Evolutionary conservation across 352 stramenopile species (phyloP), one percentile per base, ranked within the genome.

Genomic region (Pythium utonaiense): DNA sequence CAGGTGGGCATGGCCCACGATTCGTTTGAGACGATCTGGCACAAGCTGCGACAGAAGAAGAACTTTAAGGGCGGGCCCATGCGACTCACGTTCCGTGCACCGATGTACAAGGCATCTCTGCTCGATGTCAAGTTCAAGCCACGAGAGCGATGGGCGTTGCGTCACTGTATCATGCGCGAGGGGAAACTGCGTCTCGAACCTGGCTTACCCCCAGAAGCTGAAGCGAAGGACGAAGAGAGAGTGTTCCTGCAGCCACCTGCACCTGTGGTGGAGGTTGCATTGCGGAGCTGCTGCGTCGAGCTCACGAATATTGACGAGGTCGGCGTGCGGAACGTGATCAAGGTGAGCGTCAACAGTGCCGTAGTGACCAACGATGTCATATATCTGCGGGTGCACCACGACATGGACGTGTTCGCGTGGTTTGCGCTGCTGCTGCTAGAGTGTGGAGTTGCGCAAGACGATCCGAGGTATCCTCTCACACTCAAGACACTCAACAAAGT

Each of bases 1-100:
- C 73, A 90, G 41, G 78, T 78, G 28, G 78, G 69, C n/a, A 88
- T 90, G 64, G 56, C 70, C 31, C 70, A 86, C 57, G 77, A 90
- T 51, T 82, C 80, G 31, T 85, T 78, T 36, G 75, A 90, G 52
- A 88, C 69, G 12, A 83, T 90, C 58, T 90, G 80, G 80, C 78
- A 90, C 54, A 70, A 71, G 13, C 31, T 90, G 22, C 71, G 73
- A 1, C 75, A 86, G 51, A 81, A 85, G 55, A 86, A 85, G 44
- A 68, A 60, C 21, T 75, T 68, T 44, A 67, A 71, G 34, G 67
- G 71, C 31, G 70, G 80, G 41, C 52, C 64, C 7, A 88, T 88
- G 67, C 65, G 56, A 40, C 62, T 90, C 51, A 65, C 80, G 10
- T 86, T 88, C 55, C 77, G 80, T 13, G 73, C 66, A 2, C 78